Evolutionary conservation across 176 grass and related monocot species (phyloP), one percentile per base, ranked within the genome.

Genomic region (Hyparrhenia diplandra): DNA sequence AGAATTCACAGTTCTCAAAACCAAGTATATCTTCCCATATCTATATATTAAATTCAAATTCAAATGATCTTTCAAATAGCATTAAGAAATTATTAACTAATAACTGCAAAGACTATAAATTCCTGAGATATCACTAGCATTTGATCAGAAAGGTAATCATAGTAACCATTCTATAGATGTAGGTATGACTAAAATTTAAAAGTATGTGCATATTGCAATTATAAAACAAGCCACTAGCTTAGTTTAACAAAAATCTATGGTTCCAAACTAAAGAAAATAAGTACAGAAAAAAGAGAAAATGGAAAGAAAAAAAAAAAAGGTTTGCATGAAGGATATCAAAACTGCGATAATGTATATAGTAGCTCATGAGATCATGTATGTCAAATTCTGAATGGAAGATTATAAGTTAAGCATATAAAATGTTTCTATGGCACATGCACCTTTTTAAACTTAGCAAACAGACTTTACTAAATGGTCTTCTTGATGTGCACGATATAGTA

Each of bases 21-120:
- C 91, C 91, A 86, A 94, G 91, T 43, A 94, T 94, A 81, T 94
- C 88, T 74, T 90, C 91, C 91, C 91, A 94, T 82, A 94, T 94
- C 91, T 94, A 83, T 55, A 62, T 59, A 72, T 71, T 46, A 14
- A 54, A 55, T 23, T 71, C n/a, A n/a, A n/a, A n/a, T n/a, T n/a
- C 63, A 62, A 82, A 77, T 87, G 46, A 29, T 87, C 27, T 39
- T 66, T 81, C 61, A 13, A 71, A 64, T 21, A 64, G 41, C 11
- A 66, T 21, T 76, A 29, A 84, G 5, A 79, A 59, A 62, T 64
- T 89, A 52, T 49, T 35, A 49, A 39, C 34, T 37, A 52, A 36
- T 35, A 49, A 39, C 34, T 37, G 64, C 43, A 76, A 60, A 69
- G 18, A 71, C 45, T 68, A 9, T 16, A 69, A 75, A 57, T 46